Conservation (phyloP, 257 asterid genomes). For the Solanum lycopersicoides region DNA sequence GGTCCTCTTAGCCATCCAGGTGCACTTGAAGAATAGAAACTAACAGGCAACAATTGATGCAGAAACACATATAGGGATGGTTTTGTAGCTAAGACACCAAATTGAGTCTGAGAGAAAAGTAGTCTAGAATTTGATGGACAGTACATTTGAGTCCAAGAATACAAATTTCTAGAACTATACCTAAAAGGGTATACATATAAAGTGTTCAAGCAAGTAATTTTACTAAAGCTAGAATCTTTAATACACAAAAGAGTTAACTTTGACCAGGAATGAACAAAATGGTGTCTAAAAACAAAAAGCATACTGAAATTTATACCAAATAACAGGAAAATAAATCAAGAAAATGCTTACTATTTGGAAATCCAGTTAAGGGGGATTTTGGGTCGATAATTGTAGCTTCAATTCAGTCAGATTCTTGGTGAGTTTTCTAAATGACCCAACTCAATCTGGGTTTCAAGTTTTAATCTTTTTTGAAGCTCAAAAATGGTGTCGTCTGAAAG, state of each 20-base stretch:
- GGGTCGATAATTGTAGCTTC: not conserved
- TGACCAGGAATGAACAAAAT: not conserved
- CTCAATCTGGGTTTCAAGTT: not conserved
- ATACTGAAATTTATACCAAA: not conserved
- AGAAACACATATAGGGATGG: not conserved
- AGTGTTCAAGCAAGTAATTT: not conserved
- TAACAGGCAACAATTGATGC: slow-evolving; percentile 4
- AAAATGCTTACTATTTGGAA: not conserved
- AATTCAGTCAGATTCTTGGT: not conserved
- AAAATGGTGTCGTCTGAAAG: not conserved
- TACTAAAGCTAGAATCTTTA: not conserved
- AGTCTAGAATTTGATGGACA: not conserved
- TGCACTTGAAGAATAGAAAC: slow-evolving; percentile 33
- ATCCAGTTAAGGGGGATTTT: not conserved
- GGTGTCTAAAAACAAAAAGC: not conserved
- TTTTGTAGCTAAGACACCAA: not conserved
- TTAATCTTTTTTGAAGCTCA: not conserved
- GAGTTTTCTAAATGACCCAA: not conserved
- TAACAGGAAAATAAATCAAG: not conserved
- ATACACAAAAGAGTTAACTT: not conserved
- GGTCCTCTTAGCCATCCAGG: slow-evolving; percentile 39
- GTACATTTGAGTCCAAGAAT: not conserved
- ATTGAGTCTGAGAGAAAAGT: not conserved
- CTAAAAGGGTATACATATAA: not conserved
- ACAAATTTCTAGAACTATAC: not conserved